Evolutionary conservation across 805 yeast species (phyloP).

Genomic region (Hanseniaspora lachancei): DNA sequence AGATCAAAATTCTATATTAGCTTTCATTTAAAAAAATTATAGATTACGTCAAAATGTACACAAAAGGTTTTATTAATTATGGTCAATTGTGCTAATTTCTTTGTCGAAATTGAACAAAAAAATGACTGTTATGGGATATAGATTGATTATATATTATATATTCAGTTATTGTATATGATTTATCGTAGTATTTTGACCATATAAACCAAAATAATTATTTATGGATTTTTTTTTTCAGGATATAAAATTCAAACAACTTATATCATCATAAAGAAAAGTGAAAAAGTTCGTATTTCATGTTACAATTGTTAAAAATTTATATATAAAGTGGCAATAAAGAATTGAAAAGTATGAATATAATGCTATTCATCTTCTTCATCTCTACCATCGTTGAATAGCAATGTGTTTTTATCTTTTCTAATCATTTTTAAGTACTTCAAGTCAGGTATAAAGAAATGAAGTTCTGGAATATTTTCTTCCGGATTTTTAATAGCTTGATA

Average conservation of each 20-base stretch:
- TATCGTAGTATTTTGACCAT: too few species aligned
- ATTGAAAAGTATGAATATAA: background rate
- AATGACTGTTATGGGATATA: too few species aligned
- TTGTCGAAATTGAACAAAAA: too few species aligned
- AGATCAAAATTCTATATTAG: background rate
- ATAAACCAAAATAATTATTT: too few species aligned
- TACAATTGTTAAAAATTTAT: too few species aligned
- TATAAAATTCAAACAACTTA: too few species aligned
- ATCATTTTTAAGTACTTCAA: background rate
- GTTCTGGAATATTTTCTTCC: background rate
- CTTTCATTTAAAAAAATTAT: background rate
- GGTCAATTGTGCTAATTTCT: too few species aligned
- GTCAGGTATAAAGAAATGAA: slow-evolving; percentile 1
- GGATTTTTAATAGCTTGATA: background rate
- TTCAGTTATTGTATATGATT: too few species aligned
- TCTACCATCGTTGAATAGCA: slow-evolving; percentile 8
- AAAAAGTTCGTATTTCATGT: too few species aligned
- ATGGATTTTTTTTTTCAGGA: too few species aligned
- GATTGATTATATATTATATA: too few species aligned
- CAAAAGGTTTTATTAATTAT: background rate
- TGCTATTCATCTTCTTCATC: background rate
- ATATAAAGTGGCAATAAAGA: background rate
- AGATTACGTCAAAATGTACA: background rate
- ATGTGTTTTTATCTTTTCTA: background rate
- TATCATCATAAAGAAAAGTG: too few species aligned